Evolutionary conservation across 139 green algal species (phyloP).

Genomic region (Chlamydomonas urium): DNA sequence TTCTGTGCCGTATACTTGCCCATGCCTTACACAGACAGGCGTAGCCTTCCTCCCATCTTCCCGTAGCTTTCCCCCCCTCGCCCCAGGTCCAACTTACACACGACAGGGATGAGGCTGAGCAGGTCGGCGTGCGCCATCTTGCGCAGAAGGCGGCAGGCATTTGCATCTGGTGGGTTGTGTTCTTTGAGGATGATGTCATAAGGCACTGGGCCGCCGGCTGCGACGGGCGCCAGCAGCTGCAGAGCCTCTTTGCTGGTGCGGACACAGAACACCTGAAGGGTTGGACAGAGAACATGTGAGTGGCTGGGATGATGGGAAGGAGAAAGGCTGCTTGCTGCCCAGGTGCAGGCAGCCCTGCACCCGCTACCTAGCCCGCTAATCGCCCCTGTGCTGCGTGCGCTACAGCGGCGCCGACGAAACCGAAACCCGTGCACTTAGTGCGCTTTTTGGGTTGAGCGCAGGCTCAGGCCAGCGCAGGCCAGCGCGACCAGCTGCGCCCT

Average conservation of each 20-base stretch:
- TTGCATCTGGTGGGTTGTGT: constrained; percentile 47
- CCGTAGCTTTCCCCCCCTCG: too few species aligned
- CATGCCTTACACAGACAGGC: too few species aligned
- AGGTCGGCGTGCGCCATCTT: constrained; percentile 31
- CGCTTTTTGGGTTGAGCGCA: background rate
- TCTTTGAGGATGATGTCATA: constrained; percentile 70
- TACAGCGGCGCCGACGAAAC: background rate
- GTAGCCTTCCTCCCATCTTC: too few species aligned
- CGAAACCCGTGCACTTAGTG: background rate
- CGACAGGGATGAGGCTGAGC: too few species aligned
- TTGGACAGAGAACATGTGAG: background rate
- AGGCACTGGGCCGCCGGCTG: background rate
- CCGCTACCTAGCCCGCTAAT: too few species aligned
- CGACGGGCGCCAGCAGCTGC: constrained; percentile 28
- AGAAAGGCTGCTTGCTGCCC: too few species aligned
- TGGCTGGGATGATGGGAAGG: background rate
- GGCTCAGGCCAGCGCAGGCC: background rate
- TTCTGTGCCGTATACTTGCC: too few species aligned
- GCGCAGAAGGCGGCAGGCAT: constrained; percentile 53
- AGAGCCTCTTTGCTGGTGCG: constrained; percentile 40
- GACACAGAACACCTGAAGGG: constrained; percentile 38
- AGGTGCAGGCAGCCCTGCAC: too few species aligned
- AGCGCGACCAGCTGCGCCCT: background rate
- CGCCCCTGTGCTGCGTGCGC: background rate
- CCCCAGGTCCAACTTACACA: too few species aligned